Base-by-base conservation (phyloP, 176 grass and related monocot genomes). In the Bonia amplexicaulis region DNA sequence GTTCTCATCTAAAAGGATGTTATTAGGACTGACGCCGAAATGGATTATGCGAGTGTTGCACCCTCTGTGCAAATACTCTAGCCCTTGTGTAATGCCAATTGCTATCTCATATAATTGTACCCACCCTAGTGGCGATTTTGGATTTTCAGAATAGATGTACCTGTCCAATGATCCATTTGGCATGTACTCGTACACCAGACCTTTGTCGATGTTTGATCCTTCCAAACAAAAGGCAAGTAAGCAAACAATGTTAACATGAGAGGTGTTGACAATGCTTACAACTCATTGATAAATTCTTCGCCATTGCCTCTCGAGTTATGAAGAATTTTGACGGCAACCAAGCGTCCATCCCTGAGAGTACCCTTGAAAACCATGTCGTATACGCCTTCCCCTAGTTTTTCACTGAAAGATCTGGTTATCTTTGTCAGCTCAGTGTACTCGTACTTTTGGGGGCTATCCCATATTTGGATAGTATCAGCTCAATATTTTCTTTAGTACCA, bases 131-230 rank as follows among this genome's bases (percentile, higher is more conserved):
- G 45, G 11, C 12, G 45, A 3, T 12, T 90, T 90, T 69, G 71
- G 27, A 42, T 88, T 74, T 35, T 85, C 81, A 19, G 69, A 85
- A 64, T 88, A 90, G 2, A 90, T 90, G 16, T 83, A 90, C 12
- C 81, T 87, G 12, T 93, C 91, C 23, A 93, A 62, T 16, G 88
- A 93, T 60, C 88, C 88, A 85, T 93, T 93, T 19, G 76, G 6
- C 88, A 90, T 93, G 66, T 80, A 85, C 40, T 93, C 91, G 60
- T 93, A 84, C 8, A 74, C 42, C 0, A 84, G 81, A 13, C 45
- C 45, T 52, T 58, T 15, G 16, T 84, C 40, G 71, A 75, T 54
- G 15, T n/a, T 84, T 52, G 71, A 75, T 66, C 71, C 82, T 66
- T 76, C 59, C 51, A 84, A 66, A 84, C 82, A 84, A 66, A 76